These are phyloP conservation scores for Cymbopogon flexuosus DNA, from an alignment of 202 grass and related monocot genomes.

Conservation along the genomic window DNA sequence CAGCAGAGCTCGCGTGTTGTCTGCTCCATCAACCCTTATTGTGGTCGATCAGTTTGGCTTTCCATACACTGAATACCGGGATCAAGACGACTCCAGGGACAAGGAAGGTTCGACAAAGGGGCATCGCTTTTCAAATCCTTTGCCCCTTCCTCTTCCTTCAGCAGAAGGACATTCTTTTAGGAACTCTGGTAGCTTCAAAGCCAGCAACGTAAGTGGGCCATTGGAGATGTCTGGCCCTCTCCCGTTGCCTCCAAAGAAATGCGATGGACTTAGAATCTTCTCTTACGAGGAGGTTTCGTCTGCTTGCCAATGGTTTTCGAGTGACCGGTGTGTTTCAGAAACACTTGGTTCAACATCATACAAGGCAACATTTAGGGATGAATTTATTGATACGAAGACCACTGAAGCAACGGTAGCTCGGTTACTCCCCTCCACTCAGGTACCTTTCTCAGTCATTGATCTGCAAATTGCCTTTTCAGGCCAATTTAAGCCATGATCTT, in stretches of 20 bases:
- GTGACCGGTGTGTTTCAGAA: constrained; percentile 56
- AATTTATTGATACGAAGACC: constrained; percentile 43
- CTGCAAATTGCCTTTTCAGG: not conserved
- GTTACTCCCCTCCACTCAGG: constrained; percentile 63
- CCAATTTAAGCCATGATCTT: not conserved
- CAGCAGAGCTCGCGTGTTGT: constrained; percentile 61
- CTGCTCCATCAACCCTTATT: constrained; percentile 76
- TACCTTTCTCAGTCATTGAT: constrained; percentile 9
- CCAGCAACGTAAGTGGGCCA: constrained; percentile 48
- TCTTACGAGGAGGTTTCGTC: constrained; percentile 68
- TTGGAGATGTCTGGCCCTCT: constrained; percentile 69
- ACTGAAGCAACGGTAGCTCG: constrained; percentile 71
- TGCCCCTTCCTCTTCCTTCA: constrained; percentile 81
- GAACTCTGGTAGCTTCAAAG: constrained; percentile 77
- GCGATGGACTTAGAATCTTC: constrained; percentile 54
- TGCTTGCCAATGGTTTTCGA: constrained; percentile 78
- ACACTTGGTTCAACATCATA: constrained; percentile 57
- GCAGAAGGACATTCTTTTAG: constrained; percentile 44
- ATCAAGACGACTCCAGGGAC: constrained; percentile 57
- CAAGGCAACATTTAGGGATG: constrained; percentile 78
- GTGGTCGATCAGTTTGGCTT: constrained; percentile 60
- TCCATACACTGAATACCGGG: constrained; percentile 45
- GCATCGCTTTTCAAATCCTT: constrained; percentile 65
- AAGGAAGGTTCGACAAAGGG: constrained; percentile 46
- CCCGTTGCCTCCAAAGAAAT: constrained; percentile 64